Conservation (phyloP, 805 yeast genomes). For the Nakazawaea populi region DNA sequence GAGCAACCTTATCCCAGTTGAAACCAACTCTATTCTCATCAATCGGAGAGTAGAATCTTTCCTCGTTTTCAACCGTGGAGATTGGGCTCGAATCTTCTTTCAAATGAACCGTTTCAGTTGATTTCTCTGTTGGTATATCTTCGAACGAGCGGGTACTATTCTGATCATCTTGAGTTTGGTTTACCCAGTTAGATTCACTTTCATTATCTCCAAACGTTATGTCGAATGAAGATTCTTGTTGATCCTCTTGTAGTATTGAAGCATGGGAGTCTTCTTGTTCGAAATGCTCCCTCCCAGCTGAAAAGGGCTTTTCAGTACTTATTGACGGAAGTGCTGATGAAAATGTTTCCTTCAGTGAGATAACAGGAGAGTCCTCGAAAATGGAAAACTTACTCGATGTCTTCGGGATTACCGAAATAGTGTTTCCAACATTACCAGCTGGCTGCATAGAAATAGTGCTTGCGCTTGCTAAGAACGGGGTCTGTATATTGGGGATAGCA, state of each 20-base stretch:
- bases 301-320: not conserved
- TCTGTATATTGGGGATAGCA: not conserved
- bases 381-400: no score
- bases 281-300: not conserved
- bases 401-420: no score
- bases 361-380: no score
- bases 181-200: not conserved
- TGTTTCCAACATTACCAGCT: no score
- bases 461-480: no score
- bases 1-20: not conserved
- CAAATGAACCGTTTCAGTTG: not conserved
- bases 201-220: slow-evolving; percentile 3
- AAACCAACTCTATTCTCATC: not conserved
- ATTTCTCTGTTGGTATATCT: not conserved
- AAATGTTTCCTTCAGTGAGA: no score
- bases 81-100: no score
- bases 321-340: not conserved
- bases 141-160: not conserved
- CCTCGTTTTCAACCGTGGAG: not conserved
- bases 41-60: not conserved
- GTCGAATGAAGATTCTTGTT: not conserved
- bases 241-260: not conserved
- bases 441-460: no score
- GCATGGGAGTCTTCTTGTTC: no score
- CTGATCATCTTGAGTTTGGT: not conserved